Conservation (phyloP, 768 basidiomycete species). For the Pilatotrama ljubarskyi region DNA sequence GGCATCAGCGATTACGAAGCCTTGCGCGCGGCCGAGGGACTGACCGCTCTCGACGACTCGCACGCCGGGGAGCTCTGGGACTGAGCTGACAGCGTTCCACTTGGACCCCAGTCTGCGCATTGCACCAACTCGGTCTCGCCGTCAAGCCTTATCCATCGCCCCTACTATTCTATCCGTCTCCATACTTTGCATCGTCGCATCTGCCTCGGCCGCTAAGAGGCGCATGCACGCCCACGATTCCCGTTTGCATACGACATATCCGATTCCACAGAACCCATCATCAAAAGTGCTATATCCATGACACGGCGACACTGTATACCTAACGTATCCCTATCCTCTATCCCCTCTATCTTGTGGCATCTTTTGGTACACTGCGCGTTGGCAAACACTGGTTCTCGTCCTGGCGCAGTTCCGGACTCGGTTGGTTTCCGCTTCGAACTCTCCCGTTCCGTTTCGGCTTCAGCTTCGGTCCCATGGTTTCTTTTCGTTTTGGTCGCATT, state of each 20-base stretch:
- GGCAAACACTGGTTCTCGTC: neutral
- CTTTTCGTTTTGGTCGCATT: constrained; percentile 1
- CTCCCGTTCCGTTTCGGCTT: neutral
- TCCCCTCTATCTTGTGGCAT: neutral
- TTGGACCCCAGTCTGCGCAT: neutral
- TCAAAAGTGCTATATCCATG: constrained; percentile 19
- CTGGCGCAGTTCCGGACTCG: neutral
- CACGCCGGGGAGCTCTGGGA: constrained; percentile 64
- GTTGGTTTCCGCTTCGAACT: neutral
- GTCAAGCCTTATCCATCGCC: neutral
- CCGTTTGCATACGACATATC: constrained; percentile 5
- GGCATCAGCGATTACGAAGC: constrained; percentile 58
- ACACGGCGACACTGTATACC: constrained; percentile 17
- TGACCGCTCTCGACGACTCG: constrained; percentile 38
- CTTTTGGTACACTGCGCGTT: constrained; percentile 11
- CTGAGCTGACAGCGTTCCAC: constrained; percentile 22
- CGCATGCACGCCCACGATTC: constrained; percentile 5
- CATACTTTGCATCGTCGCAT: neutral
- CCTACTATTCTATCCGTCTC: neutral
- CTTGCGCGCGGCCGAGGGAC: constrained; percentile 41
- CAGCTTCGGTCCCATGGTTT: neutral
- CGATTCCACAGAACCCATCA: neutral
- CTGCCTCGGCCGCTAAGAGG: neutral
- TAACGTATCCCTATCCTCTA: constrained; percentile 6
- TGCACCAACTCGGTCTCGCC: neutral